Evolutionary conservation across 768 basidiomycete species (phyloP).

Genomic region (Pholiota conissans): DNA sequence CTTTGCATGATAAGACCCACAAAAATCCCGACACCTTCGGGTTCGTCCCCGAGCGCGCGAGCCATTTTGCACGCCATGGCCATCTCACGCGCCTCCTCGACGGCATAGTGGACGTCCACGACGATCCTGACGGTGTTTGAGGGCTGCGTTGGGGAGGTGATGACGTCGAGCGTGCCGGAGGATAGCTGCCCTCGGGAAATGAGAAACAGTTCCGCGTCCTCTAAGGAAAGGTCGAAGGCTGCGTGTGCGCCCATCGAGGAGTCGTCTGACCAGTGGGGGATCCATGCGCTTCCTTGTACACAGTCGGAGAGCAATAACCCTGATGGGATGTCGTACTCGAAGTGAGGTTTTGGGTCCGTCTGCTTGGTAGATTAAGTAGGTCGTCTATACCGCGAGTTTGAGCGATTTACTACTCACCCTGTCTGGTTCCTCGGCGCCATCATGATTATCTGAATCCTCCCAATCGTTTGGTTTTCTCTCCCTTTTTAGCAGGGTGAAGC

Average conservation of each 20-base stretch:
- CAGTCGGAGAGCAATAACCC: slow-evolving; percentile 1
- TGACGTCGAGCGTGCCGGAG: slow-evolving; percentile 22
- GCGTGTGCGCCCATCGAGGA: neutral
- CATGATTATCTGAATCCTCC: no score
- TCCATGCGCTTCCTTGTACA: neutral
- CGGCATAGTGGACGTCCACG: slow-evolving; percentile 18
- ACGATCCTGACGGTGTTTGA: slow-evolving; percentile 2
- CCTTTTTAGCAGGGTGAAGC: neutral
- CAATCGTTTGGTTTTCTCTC: no score
- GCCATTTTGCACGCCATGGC: slow-evolving; percentile 29
- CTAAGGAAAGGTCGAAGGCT: slow-evolving; percentile 27
- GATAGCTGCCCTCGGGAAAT: slow-evolving; percentile 27
- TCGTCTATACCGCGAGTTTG: no score
- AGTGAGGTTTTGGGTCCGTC: neutral
- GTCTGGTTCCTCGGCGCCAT: no score
- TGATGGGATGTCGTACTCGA: slow-evolving; percentile 5
- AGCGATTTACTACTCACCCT: no score
- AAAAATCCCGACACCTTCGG: slow-evolving; percentile 35
- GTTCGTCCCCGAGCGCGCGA: slow-evolving; percentile 11
- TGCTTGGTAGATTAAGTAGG: neutral
- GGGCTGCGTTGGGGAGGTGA: slow-evolving; percentile 5
- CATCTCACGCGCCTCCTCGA: slow-evolving; percentile 13
- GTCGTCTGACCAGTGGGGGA: neutral
- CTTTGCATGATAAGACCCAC: no score
- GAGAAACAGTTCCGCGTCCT: slow-evolving; percentile 28